These are phyloP conservation scores for Piper longum DNA, from an alignment of 164 flowering plant genomes.

Conservation along the genomic window DNA sequence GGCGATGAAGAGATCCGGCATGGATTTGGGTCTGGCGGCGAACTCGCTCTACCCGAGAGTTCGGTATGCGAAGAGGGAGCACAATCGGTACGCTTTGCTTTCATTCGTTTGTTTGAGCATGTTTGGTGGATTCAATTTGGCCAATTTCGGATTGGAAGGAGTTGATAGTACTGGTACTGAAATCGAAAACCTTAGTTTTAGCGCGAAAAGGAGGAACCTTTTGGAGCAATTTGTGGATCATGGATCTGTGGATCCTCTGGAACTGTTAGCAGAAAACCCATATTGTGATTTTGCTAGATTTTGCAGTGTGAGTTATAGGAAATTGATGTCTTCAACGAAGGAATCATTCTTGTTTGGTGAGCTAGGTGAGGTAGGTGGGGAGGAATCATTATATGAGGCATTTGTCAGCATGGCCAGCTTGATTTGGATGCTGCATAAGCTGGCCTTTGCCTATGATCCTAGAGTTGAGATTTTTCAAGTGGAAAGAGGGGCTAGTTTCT, in stretches of 20 bases:
- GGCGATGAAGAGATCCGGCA: constrained; percentile 62
- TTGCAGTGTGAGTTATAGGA: constrained; percentile 68
- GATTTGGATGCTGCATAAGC: constrained; percentile 73
- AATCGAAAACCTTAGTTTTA: constrained; percentile 15
- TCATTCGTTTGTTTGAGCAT: constrained; percentile 79
- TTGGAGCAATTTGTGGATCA: constrained; percentile 54
- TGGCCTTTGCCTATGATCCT: constrained; percentile 72
- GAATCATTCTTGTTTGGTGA: constrained; percentile 57
- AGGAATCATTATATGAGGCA: constrained; percentile 48
- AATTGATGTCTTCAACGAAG: constrained; percentile 71
- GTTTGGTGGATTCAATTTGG: constrained; percentile 52
- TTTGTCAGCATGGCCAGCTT: constrained; percentile 82
- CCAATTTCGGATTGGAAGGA: constrained; percentile 36
- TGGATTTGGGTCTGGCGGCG: constrained; percentile 84
- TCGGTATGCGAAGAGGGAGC: constrained; percentile 47
- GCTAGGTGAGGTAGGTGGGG: constrained; percentile 35
- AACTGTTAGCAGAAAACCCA: constrained; percentile 36
- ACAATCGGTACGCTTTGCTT: constrained; percentile 55
- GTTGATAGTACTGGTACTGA: constrained; percentile 5
- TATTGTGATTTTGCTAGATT: constrained; percentile 49
- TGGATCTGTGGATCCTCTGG: constrained; percentile 45
- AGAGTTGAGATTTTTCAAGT: constrained; percentile 74
- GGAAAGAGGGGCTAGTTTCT: constrained; percentile 62
- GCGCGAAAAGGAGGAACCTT: constrained; percentile 10
- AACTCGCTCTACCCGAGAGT: constrained; percentile 46